Evolutionary conservation across 345 rosid genomes (phyloP), one percentile per base, ranked within the genome.

Genomic region (Moringa oleifera): DNA sequence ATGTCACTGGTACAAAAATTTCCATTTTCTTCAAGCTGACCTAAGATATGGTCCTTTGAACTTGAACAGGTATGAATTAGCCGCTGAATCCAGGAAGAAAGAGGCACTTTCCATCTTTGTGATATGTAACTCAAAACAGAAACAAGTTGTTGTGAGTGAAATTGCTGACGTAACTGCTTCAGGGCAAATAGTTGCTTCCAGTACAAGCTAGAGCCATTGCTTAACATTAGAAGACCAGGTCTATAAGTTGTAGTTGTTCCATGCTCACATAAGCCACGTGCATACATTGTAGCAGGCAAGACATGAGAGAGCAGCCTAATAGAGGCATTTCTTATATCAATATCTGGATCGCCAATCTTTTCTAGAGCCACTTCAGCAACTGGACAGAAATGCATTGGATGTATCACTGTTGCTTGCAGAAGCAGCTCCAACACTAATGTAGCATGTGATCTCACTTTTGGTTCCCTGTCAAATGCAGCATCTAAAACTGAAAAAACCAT

Each of bases 171-270:
- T 22, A 81, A 70, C 73, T 82, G 95, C 83, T 81, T 89, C 74
- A 91, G 77, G 71, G 96, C 73, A 83, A 91, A 85, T 53, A 85
- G 75, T 75, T 87, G 92, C 77, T 85, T 91, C 98, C 98, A 91
- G 74, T 78, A 81, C 85, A 86, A 71, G 75, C 76, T 69, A 51
- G 81, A 79, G 54, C 69, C 65, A 59, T 72, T 75, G 53, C 80
- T 79, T 62, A 79, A 58, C 67, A 67, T 24, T 65, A 75, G 76
- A 64, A 60, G 71, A 67, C 64, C 63, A 20, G 87, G 83, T 72
- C 85, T 77, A 67, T 63, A 64, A 51, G 68, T 69, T 73, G 59
- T 63, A 59, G 55, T 67, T 63, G 68, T 73, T 64, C 81, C 86
- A 59, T 56, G 64, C 50, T 72, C 84, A 76, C 41, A 73, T 55